A percentile compares a stretch with the other conserved stretches of the same genome.
These are phyloP conservation scores for Alternaria gaisen DNA, from an alignment of 2,329 filamentous ascomycete species.

Conservation along the genomic window DNA sequence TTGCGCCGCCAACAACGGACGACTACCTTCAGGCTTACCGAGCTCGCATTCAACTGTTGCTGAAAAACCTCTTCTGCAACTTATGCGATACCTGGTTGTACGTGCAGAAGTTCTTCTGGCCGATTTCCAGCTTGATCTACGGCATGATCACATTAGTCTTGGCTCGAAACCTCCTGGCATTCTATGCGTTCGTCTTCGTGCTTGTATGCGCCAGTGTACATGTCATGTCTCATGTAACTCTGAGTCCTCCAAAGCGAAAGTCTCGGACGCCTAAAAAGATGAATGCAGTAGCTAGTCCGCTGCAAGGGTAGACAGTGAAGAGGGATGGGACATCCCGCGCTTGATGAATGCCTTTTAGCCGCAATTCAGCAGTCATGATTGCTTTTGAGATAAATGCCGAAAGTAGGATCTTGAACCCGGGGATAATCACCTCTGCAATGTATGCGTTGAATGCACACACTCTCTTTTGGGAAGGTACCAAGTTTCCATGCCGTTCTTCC, in stretches of 20 bases:
- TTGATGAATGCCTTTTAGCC: not conserved
- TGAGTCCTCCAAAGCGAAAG: not conserved
- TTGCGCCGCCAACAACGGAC: conserved; percentile 10
- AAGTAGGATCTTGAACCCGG: not conserved
- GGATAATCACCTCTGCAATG: not conserved
- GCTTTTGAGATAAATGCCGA: not conserved
- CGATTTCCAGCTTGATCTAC: conserved; percentile 16
- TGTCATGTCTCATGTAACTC: conserved; percentile 1
- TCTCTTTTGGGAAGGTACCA: not conserved
- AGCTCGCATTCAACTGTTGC: not conserved
- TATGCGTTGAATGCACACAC: not conserved
- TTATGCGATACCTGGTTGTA: not conserved
- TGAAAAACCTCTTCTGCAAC: not conserved
- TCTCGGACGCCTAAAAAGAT: not conserved
- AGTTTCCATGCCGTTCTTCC: not conserved
- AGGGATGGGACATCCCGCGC: not conserved
- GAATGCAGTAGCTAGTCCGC: not conserved
- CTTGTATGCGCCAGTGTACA: conserved; percentile 12
- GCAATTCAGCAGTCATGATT: not conserved
- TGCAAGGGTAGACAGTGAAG: not conserved
- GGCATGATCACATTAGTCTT: conserved; percentile 8
- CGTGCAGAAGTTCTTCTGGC: conserved; percentile 17
- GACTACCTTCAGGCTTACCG: conserved; percentile 5
- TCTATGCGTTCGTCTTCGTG: conserved; percentile 17
- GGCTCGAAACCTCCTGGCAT: conserved; percentile 13